Evolutionary conservation across 179 eudicot genomes (phyloP), one percentile per base, ranked within the genome.

Genomic region (Amaranthus tricolor): DNA sequence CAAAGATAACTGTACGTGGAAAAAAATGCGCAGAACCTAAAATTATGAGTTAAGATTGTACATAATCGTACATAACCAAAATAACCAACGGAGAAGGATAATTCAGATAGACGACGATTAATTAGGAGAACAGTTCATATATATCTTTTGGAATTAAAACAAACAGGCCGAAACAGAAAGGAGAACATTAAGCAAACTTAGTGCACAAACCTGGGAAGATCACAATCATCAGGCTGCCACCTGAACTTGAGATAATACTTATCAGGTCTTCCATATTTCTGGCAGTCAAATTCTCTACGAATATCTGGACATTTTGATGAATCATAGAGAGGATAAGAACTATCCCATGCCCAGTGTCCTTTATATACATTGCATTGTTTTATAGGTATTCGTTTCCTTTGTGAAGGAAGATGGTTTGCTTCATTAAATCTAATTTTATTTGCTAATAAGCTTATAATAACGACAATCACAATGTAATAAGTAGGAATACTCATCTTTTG

Each of bases 181-280:
- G 13, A 7, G 4, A 55, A 58, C 40, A 3, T 45, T 16, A 65
- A n/a, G 45, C 11, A n/a, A 65, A 44, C 52, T 1, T 7, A 4
- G 20, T 13, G 13, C 47, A 47, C 66, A 57, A 13, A 88, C 91
- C 87, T 84, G n/a, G 91, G 89, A 53, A 88, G 50, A 75, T 81
- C 77, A 62, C 89, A 88, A 5, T 55, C 68, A 21, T 69, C 73
- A 14, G 91, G 91, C 73, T 86, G 91, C 91, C 91, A 88, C 62
- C 88, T 74, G 63, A 61, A 88, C 20, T 81, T 81, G 49, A 88
- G 91, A 72, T 82, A 88, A 16, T 16, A 65, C 47, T 13, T 77
- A 81, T 88, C 83, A 0, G 72, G 69, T 19, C 89, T 85, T 6
- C 91, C 89, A n/a, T 84, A 84, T 44, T 83, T 88, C 15, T 66